Base-by-base conservation (phyloP, 2,329 filamentous ascomycete species). In the Hypomyces perniciosus region DNA sequence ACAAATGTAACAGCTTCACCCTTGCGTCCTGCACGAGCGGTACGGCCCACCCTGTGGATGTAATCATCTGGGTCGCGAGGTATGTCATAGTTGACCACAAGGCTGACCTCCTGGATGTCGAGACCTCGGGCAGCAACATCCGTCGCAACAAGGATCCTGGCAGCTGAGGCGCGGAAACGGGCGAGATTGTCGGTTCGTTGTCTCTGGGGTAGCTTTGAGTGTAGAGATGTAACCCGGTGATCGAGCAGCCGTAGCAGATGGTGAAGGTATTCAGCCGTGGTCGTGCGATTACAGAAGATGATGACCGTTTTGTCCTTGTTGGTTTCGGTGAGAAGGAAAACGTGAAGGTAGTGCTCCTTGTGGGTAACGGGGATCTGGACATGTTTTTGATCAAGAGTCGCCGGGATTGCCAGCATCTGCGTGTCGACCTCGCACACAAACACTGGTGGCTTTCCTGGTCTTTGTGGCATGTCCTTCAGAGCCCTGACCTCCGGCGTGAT, bases 51-150 rank as follows among this genome's bases (percentile, higher is more conserved):
- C 9, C 93, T 84, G 72, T 99, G 93, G 58, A 99, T 93, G 68
- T 99, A 99, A 69, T 96, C 92, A 66, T 96, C 91, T 3, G 92
- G 90, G 64, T 96, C 90, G n/a, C 92, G 84, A 0, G 93, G 93
- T 1, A 99, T 83, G 65, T 99, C 93, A 69, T 91, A 99, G 70
- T 99, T 97, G 64, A 99, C 74, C 2, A 99, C 93, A 12, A 97
- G 71, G 49, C 81, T 85, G 6, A 97, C 92, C 59, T 90, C 88
- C 1, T 92, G 92, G 55, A 99, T 96, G 72, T 99, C 93, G 4
- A 99, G 80, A 77, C 93, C 93, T 67, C 93, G 82, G 20, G 90
- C 88, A 1, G 93, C 93, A 10, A 99, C 91, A 65, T 99, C 93
- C 0, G 93, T 99, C 1, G 93, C 92, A 8, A 99, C 88, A 1